Evolutionary conservation across 768 basidiomycete species (phyloP), one percentile per base, ranked within the genome.

Genomic region (Boletus patriciae): DNA sequence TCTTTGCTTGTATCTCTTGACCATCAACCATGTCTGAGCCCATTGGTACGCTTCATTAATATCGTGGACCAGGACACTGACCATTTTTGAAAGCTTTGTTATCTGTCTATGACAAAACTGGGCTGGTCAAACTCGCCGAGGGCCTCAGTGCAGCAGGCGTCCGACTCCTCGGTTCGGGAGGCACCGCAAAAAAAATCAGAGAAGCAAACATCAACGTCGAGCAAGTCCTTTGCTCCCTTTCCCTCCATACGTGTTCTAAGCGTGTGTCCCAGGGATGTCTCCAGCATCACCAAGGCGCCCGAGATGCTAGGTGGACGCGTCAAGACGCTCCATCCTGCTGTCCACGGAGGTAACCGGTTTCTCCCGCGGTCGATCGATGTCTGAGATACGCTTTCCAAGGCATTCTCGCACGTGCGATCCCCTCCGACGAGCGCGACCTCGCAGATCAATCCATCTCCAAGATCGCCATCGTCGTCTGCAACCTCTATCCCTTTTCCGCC

Each of bases 221-320:
- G 96, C 93, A 68, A 62, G 92, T 81, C 25, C n/a, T 55, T 55
- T 50, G n/a, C 9, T 50, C 13, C 13, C n/a, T 27, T 58, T 43
- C 25, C 51, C 31, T 42, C 47, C 34, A 50, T 33, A 15, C 45
- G 23, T 43, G 16, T 52, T 50, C 55, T 70, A 36, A 62, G 33
- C 46, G 29, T 25, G 36, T 18, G 18, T 18, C 3, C 7, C 63
- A 99, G 97, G 61, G 97, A 99, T 82, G 94, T 99, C 52, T 92
- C 96, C 6, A 89, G 92, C 69, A 89, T 98, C 74, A 98, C 97
- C 47, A 96, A 95, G 67, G 94, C 94, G 0, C 96, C 97, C 6
- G 97, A 99, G 74, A 98, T 99, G 95, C 83, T 99, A 4, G 96
- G 97, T 51, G 97, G 97, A 25, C 81, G 97, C 64, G 97, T 98